Percentiles rank a stretch among this genome's conserved stretches.
Evolutionary conservation across 306 rosid species (phyloP).

Genomic region (Carpinus fangiana): DNA sequence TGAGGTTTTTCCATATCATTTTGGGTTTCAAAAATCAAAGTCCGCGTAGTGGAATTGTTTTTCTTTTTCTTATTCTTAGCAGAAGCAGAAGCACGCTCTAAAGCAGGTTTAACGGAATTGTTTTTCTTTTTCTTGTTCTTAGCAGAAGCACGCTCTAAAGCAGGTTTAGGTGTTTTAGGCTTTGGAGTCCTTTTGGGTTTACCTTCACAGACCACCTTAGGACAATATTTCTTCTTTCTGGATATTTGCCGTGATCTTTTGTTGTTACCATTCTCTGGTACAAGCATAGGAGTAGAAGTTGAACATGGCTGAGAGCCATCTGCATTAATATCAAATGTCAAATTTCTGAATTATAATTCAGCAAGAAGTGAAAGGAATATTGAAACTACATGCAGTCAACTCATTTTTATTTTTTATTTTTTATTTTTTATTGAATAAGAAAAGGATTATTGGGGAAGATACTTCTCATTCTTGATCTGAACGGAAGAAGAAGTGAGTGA

Average conservation of each 20-base stretch:
- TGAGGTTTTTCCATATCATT: no score
- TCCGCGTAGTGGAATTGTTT: not conserved
- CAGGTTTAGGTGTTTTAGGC: not conserved
- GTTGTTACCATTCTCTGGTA: not conserved
- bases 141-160: not conserved
- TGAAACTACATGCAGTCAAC: no score
- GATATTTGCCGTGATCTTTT: not conserved
- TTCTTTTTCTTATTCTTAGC: not conserved
- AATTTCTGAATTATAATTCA: no score
- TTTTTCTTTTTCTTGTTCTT: not conserved
- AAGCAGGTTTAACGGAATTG: not conserved
- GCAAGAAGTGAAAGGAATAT: no score
- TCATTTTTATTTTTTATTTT: no score
- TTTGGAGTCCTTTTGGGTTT: slow-evolving; percentile 2
- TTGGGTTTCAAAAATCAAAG: not conserved
- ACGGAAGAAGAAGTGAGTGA: no score
- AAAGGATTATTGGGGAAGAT: no score
- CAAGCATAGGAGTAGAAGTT: not conserved
- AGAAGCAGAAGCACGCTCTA: not conserved
- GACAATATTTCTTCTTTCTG: slow-evolving; percentile 29
- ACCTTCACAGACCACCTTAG: slow-evolving; percentile 34
- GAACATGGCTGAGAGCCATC: no score
- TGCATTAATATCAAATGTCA: no score
- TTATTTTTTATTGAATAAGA: no score
- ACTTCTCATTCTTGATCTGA: no score